These are phyloP conservation scores for Arachis monticola DNA, from an alignment of 331 rosid species.

Conservation along the genomic window DNA sequence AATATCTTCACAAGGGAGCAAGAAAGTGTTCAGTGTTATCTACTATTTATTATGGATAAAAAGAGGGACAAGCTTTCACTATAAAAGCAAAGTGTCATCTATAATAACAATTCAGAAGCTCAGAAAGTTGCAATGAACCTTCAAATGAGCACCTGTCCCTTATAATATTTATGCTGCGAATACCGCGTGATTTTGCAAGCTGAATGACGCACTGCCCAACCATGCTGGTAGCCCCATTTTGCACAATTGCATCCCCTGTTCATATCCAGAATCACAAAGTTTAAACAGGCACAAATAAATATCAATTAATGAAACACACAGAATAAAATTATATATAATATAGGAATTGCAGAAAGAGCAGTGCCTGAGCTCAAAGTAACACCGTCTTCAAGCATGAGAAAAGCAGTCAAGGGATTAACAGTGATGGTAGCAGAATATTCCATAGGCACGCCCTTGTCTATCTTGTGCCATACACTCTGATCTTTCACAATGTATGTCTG, in stretches of 20 bases:
- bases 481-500: constrained; percentile 85
- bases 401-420: constrained; percentile 89
- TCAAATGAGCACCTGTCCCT: constrained; percentile 76
- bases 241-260: constrained; percentile 88
- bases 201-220: constrained; percentile 97
- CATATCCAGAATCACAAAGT: constrained; percentile 30
- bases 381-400: constrained; percentile 84
- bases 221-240: constrained; percentile 98
- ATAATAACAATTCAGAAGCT: constrained; percentile 14
- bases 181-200: constrained; percentile 73
- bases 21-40: no score
- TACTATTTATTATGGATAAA: no score
- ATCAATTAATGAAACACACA: constrained; percentile 9
- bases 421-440: constrained; percentile 91
- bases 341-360: constrained; percentile 4
- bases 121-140: constrained; percentile 27
- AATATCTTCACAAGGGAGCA: constrained; percentile 1
- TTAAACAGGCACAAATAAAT: background rate
- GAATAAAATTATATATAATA: background rate
- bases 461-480: constrained; percentile 76
- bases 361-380: constrained; percentile 70
- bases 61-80: no score
- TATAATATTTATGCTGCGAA: constrained; percentile 73
- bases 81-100: background rate
- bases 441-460: constrained; percentile 69